Evolutionary conservation across 805 yeast species (phyloP), one percentile per base, ranked within the genome.

Genomic region (Ogataea henricii): DNA sequence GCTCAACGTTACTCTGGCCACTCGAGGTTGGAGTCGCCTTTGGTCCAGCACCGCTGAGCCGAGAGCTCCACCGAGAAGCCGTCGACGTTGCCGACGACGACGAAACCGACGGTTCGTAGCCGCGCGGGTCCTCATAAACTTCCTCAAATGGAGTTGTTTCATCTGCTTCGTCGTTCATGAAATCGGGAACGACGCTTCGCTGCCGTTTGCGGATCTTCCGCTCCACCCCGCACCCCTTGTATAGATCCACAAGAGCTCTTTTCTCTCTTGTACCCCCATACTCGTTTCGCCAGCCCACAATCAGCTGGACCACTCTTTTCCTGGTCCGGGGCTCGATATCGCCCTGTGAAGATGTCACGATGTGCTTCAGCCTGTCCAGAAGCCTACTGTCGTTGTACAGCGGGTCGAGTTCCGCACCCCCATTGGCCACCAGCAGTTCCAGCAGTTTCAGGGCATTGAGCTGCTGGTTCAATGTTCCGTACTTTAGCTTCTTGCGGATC

Each of bases 401-500:
- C 2, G 62, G 68, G 63, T 10, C 71, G 73, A 64, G 71, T 59
- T 47, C 64, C 58, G 49, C 62, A 49, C 62, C 76, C 60, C 85
- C 68, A 60, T 84, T 83, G 30, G 80, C 76, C 1, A 86, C 81
- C 18, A 85, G 63, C 16, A 79, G 68, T 56, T 86, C 87, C 33
- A 83, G 65, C 10, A 85, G 47, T 42, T 63, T 59, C 52, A 90
- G 65, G 0, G 96, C 87, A 39, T 87, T 78, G 45, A 77, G 57
- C 63, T 88, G 96, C 54, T 85, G 85, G 16, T 70, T 67, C 4
- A 67, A 62, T 2, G 74, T 60, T n/a, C 97, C 98, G 62, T 92
- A 87, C 68, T 95, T 94, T 62, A 94, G 70, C 59, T 83, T 82
- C 73, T 94, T 94, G 43, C 99, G 77, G 18, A 94, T 70, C 1